Evolutionary conservation across 2,329 filamentous ascomycete genomes (phyloP), one percentile per base, ranked within the genome.

Genomic region (Alternaria novae-zelandiae): DNA sequence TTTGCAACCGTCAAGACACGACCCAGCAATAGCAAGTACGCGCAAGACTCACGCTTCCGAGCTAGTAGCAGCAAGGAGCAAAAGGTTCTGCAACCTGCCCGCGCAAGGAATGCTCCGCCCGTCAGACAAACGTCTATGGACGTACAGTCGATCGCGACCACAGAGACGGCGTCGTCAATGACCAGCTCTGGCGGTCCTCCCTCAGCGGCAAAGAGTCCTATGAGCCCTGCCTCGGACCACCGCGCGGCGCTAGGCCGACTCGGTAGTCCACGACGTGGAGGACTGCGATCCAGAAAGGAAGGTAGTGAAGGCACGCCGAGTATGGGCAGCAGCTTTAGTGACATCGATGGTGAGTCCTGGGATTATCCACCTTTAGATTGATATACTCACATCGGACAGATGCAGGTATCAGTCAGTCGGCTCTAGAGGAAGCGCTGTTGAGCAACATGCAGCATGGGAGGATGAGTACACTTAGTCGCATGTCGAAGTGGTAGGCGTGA

Each of bases 331-430:
- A 94, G 91, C 71, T 96, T 93, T 73, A 95, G 91, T 79, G 93
- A 96, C 81, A 85, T 96, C 46, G 92, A 95, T 76, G 91, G 91
- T 86, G 78, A 69, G 75, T 72, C 44, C 45, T 17, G 26, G 36
- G 10, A 3, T n/a, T 53, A 12, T 13, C 5, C 8, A 54, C n/a
- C 8, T 23, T 25, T 47, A 26, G 41, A 25, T 46, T 26, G 13
- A 58, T 56, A 59, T 59, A 67, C 65, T 53, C 43, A 58, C 10
- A 50, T 46, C 15, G 30, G 17, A 32, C 20, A 92, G 92, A 94
- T 83, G 89, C 91, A 17, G 93, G 91, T 17, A 89, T 95, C 15
- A 94, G 92, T 26, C 91, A 94, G 76, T 93, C 90, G 15, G 92
- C 92, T 4, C 82, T 95, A 59, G 92, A 94, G 77, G 92, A 95